Evolutionary conservation across 73 alveolate genomes (phyloP).

Genomic region (Tetrahymena borealis): DNA sequence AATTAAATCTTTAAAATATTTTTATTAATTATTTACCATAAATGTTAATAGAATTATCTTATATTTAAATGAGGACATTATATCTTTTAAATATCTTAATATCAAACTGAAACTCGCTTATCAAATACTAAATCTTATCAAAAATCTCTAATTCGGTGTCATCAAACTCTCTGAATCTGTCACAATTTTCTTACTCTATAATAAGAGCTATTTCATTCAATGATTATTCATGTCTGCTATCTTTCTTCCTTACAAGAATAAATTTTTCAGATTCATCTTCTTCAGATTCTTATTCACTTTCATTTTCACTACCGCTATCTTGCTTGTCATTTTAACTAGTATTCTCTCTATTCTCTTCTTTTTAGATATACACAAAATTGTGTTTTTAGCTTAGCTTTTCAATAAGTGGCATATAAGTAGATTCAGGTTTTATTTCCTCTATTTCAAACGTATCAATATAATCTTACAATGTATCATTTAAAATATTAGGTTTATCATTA

Average conservation of each 20-base stretch:
- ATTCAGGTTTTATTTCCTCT: background rate
- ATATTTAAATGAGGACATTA: background rate
- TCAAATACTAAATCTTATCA: background rate
- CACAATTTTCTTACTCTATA: background rate
- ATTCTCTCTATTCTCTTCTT: background rate
- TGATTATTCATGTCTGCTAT: background rate
- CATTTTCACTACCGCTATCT: no score
- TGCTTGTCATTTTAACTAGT: background rate
- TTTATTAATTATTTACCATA: background rate
- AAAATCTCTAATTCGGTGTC: background rate
- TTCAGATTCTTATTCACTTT: no score
- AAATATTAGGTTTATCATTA: background rate
- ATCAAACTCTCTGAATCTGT: background rate
- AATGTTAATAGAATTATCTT: background rate
- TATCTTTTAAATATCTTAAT: background rate
- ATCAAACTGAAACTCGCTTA: background rate
- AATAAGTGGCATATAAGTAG: background rate
- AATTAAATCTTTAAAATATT: background rate
- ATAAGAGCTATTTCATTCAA: background rate
- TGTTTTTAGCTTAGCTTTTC: background rate
- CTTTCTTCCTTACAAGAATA: no score
- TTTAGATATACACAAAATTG: background rate
- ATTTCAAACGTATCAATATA: background rate
- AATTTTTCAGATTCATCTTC: no score
- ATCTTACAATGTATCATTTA: background rate